Evolutionary conservation across 805 yeast species (phyloP).

Genomic region (Jamesozyma gamospora): DNA sequence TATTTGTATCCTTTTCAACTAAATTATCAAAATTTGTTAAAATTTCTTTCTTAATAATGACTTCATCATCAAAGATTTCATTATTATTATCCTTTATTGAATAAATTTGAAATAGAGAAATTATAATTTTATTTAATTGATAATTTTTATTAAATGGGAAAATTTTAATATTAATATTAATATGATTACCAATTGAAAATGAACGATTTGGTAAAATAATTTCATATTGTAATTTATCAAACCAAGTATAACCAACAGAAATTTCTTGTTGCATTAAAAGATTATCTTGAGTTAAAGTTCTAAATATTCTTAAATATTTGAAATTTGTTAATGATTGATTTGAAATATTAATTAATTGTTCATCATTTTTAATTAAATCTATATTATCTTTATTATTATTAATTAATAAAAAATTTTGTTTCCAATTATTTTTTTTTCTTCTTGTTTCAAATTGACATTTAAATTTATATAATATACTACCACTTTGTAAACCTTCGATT

Average conservation of each 20-base stretch:
- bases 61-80: constrained; percentile 51
- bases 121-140: constrained; percentile 54
- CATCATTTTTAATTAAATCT: constrained; percentile 28
- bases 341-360: background rate
- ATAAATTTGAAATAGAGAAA: constrained; percentile 57
- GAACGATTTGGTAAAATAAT: constrained; percentile 80
- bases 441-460: constrained; percentile 64
- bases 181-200: constrained; percentile 69
- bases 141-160: constrained; percentile 77
- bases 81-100: constrained; percentile 47
- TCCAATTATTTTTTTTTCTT: too few species aligned
- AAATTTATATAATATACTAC: constrained; percentile 59
- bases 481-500: constrained; percentile 78
- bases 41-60: constrained; percentile 41
- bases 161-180: constrained; percentile 58
- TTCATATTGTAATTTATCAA: constrained; percentile 76
- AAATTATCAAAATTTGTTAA: constrained; percentile 39
- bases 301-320: constrained; percentile 62
- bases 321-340: constrained; percentile 16
- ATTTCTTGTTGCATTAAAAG: constrained; percentile 58
- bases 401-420: too few species aligned
- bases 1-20: constrained; percentile 25
- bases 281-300: constrained; percentile 76
- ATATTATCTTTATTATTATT: too few species aligned
- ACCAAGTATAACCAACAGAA: constrained; percentile 87